Conservation (phyloP, 768 basidiomycete species). For the Tricholoma sp. region DNA sequence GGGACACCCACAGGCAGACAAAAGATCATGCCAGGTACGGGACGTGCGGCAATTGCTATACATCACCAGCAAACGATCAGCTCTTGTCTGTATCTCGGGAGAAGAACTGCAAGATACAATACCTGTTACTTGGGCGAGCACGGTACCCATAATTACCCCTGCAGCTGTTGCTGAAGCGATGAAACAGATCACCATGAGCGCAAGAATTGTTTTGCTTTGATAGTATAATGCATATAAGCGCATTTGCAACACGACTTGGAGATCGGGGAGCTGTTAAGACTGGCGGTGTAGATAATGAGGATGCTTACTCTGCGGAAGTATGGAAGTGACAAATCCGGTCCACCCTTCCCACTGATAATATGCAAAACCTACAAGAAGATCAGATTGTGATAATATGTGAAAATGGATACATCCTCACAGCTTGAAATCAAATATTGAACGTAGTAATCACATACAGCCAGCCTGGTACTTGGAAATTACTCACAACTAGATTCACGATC, state of each 20-base stretch:
- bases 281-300: neutral
- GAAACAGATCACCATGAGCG: conserved; percentile 40
- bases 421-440: conserved; percentile 8
- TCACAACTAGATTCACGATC: conserved; percentile 24
- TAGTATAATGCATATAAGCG: conserved; percentile 61
- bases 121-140: conserved; percentile 38
- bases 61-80: neutral
- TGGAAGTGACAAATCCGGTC: conserved; percentile 49
- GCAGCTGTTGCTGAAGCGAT: conserved; percentile 33
- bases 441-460: neutral
- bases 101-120: neutral
- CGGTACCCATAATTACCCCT: conserved; percentile 43
- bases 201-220: conserved; percentile 46
- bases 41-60: conserved; percentile 14
- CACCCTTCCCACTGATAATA: conserved; percentile 61
- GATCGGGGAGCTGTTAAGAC: neutral
- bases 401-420: conserved; percentile 17
- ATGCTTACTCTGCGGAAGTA: conserved; percentile 48
- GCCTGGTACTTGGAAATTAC: conserved; percentile 7
- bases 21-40: conserved; percentile 23
- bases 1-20: conserved; percentile 39
- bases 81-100: neutral
- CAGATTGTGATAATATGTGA: neutral
- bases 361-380: conserved; percentile 24
- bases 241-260: conserved; percentile 52